Base-by-base conservation (phyloP, 768 basidiomycete species). In the Boletus rufocinnamomeus region DNA sequence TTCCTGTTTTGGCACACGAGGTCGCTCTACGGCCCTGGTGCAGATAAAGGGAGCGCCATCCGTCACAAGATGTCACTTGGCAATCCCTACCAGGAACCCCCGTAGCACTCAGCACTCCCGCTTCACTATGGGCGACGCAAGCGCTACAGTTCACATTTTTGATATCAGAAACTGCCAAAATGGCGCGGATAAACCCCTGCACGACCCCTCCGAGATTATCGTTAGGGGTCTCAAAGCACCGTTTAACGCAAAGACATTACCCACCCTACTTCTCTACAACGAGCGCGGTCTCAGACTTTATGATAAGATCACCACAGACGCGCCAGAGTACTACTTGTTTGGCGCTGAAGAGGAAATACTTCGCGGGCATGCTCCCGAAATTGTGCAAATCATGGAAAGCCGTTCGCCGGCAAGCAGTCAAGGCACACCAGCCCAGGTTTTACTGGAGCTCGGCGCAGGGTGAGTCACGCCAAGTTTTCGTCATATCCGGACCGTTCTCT, bases 361-460 rank as follows among this genome's bases (percentile, higher is more conserved):
- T 61, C 86, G 84, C 73, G 76, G 70, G 27, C 80, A 90, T 60
- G 86, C 86, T 2, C 76, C 82, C 46, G 88, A 93, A 35, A 95
- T 99, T 52, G 88, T 88, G 19, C 76, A 74, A 32, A 74, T 78
- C 52, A 93, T 94, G 88, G 84, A 91, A 70, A 68, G 72, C 30
- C 72, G 71, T 23, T 53, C 46, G 8, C 25, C 46, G 4, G 62
- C 58, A 21, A 52, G 43, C 17, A 69, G 68, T 1, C 21, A 27
- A 30, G 63, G 72, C 19, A 64, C 67, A 17, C 66, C 76, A 3
- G 83, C 81, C 43, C 82, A 85, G 53, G 80, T 87, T 52, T 79
- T 97, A 8, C 79, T 98, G 43, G 95, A 98, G 69, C 81, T 98
- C n/a, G 95, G 96, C 45, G 92, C 95, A 10, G 95, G 95, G 93